A percentile compares a stretch with the other conserved stretches of the same genome.
These are phyloP conservation scores for Populus pruinosa DNA, from an alignment of 345 rosid species.

Conservation along the genomic window DNA sequence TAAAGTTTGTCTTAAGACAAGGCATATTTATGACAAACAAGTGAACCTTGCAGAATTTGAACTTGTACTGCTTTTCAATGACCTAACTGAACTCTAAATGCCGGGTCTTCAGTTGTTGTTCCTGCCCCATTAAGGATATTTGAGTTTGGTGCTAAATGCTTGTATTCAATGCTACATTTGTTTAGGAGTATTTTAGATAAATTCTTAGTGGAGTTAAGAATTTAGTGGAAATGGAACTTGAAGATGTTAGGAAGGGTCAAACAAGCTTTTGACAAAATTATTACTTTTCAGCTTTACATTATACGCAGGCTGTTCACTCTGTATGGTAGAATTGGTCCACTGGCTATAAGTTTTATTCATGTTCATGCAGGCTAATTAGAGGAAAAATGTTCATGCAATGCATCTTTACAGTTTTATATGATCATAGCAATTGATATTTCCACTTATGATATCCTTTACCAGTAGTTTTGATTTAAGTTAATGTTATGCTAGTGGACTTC, in stretches of 20 bases:
- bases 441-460: neutral
- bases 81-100: neutral
- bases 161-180: neutral
- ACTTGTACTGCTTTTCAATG: neutral
- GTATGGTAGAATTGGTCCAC: neutral
- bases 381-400: neutral
- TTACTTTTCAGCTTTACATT: neutral
- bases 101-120: neutral
- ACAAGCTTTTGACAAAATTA: neutral
- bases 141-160: slow-evolving; percentile 7
- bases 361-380: neutral
- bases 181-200: neutral
- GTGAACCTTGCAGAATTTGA: neutral
- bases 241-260: neutral
- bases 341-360: neutral
- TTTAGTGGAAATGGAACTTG: neutral
- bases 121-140: neutral
- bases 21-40: neutral
- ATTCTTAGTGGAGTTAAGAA: neutral
- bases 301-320: neutral
- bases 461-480: neutral
- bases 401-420: neutral
- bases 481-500: slow-evolving; percentile 1
- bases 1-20: neutral
- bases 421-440: slow-evolving; percentile 1